phyloP scores from a whole-genome alignment of 257 asterid genomes.

The Solanum pimpinellifolium region DNA sequence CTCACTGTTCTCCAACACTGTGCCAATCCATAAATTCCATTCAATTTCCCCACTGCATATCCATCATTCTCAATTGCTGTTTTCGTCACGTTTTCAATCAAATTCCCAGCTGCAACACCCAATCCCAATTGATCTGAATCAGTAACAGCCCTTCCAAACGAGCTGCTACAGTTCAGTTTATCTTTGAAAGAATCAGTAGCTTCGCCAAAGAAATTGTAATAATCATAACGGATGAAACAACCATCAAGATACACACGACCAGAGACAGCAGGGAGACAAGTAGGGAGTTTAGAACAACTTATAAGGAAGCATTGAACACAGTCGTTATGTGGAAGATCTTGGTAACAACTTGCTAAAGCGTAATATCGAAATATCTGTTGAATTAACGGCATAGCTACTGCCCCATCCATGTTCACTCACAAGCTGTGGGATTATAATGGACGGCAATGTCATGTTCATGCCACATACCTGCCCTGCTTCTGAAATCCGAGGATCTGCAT shows the following conservation, averaged over 20 bases:
- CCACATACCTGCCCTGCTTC: conserved; percentile 59
- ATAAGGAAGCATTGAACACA: conserved; percentile 68
- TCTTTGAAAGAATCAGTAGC: conserved; percentile 31
- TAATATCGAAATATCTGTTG: conserved; percentile 27
- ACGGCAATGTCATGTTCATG: conserved; percentile 12
- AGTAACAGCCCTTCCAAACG: conserved; percentile 5
- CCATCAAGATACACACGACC: conserved; percentile 76
- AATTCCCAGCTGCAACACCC: conserved; percentile 14
- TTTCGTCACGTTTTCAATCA: conserved; percentile 33
- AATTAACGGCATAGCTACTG: neutral
- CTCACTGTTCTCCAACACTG: conserved; percentile 75
- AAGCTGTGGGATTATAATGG: conserved; percentile 32
- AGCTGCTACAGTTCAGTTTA: conserved; percentile 35
- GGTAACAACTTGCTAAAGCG: conserved; percentile 48
- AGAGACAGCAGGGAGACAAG: conserved; percentile 44
- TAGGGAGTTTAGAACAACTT: conserved; percentile 57
- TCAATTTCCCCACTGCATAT: conserved; percentile 29
- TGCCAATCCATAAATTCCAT: conserved; percentile 71
- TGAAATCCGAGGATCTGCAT: conserved; percentile 50
- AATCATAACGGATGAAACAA: conserved; percentile 70
- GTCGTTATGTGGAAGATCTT: conserved; percentile 49
- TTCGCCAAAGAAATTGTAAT: conserved; percentile 37
- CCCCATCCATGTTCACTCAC: conserved; percentile 46
- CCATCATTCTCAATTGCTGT: conserved; percentile 27
- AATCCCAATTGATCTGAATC: conserved; percentile 6